Conservation (phyloP, 2,329 filamentous ascomycete species). For the Xylaria sp. region DNA sequence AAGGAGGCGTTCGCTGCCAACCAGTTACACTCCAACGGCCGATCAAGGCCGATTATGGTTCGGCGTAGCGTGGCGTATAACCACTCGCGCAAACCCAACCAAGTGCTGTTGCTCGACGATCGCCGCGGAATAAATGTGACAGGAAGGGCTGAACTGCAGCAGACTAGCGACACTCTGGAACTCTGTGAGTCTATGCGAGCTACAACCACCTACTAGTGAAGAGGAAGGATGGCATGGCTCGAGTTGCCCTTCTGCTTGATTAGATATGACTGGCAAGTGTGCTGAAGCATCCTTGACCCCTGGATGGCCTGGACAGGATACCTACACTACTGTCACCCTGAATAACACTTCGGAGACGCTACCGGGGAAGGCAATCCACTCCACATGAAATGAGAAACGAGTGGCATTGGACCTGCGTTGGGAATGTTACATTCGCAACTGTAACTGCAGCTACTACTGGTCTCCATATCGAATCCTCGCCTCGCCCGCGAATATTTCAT, state of each 20-base stretch:
- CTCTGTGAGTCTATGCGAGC: background rate
- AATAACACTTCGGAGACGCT: slow-evolving; percentile 14
- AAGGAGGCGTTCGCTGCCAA: slow-evolving; percentile 24
- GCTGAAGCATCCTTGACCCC: slow-evolving; percentile 17
- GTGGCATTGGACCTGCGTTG: slow-evolving; percentile 44
- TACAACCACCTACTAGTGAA: slow-evolving; percentile 2
- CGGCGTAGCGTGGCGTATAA: slow-evolving; percentile 20
- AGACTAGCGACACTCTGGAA: background rate
- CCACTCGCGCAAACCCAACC: slow-evolving; percentile 20
- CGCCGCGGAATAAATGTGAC: slow-evolving; percentile 29
- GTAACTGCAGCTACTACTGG: slow-evolving; percentile 39
- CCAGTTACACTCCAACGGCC: slow-evolving; percentile 34
- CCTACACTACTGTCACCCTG: slow-evolving; percentile 6
- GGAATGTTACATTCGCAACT: slow-evolving; percentile 41
- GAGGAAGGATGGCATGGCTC: slow-evolving; percentile 5
- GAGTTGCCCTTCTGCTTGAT: slow-evolving; percentile 12
- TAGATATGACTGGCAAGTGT: slow-evolving; percentile 16
- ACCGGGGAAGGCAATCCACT: slow-evolving; percentile 18
- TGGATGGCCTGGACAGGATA: slow-evolving; percentile 2
- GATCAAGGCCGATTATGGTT: slow-evolving; percentile 18
- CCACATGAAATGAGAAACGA: slow-evolving; percentile 30
- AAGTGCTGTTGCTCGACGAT: slow-evolving; percentile 19
- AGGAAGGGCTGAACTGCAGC: slow-evolving; percentile 29
- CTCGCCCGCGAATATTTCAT: slow-evolving; percentile 5
- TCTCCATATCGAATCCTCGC: slow-evolving; percentile 30